Evolutionary conservation across 2,329 filamentous ascomycete species (phyloP).

Genomic region (Neurospora sp.): DNA sequence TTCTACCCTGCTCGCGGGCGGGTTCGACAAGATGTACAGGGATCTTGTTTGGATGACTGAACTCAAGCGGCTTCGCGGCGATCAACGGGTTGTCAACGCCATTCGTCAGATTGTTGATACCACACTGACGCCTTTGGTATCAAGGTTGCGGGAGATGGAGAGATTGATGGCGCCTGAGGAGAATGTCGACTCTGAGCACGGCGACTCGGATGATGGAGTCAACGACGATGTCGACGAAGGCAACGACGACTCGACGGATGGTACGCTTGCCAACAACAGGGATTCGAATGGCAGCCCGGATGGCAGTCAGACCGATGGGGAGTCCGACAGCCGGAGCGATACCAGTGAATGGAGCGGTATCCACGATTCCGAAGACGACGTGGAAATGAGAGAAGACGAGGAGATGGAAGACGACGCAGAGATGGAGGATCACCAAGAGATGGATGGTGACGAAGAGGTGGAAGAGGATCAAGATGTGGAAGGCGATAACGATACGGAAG

Average conservation of each 20-base stretch:
- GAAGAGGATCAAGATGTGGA: neutral
- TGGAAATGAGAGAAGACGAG: neutral
- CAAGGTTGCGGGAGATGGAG: neutral
- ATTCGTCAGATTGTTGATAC: neutral
- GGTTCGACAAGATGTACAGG: neutral
- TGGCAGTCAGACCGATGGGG: neutral
- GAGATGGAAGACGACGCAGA: neutral
- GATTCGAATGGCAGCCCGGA: neutral
- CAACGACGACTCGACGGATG: neutral
- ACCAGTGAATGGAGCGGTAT: neutral
- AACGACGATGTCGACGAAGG: neutral
- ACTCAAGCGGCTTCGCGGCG: neutral
- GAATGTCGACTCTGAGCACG: neutral
- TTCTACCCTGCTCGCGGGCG: neutral
- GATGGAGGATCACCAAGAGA: neutral
- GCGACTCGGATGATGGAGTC: neutral
- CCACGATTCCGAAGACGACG: neutral
- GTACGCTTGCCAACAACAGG: neutral
- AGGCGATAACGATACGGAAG: neutral
- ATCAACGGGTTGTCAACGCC: neutral
- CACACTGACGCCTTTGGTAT: neutral
- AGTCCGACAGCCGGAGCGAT: neutral
- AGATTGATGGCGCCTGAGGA: neutral
- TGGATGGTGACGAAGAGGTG: neutral
- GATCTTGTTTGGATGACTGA: neutral